A percentile compares a stretch with the other conserved stretches of the same genome.
phyloP scores from a whole-genome alignment of 1,284 basidiomycete species.

The Apiotrichum sp. region DNA sequence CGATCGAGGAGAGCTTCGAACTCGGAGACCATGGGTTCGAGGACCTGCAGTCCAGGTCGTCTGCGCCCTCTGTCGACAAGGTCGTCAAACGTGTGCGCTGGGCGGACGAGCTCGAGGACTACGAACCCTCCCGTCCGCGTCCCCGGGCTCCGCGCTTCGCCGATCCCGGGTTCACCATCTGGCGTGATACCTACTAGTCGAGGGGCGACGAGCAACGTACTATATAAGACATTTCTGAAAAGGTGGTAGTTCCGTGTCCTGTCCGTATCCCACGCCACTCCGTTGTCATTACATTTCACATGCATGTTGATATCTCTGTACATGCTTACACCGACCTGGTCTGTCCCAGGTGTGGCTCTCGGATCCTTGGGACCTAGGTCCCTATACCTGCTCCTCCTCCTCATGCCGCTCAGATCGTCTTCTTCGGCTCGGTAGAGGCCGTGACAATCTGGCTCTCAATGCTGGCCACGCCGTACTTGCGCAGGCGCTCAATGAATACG shows the following conservation, averaged over 20 bases:
- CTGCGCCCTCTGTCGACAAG: no score
- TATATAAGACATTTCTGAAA: no score
- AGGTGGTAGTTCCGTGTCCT: no score
- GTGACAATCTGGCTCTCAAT: slow-evolving; percentile 22
- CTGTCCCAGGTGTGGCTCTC: not conserved
- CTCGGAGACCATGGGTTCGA: no score
- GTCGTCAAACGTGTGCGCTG: slow-evolving; percentile 14
- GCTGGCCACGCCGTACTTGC: slow-evolving; percentile 21
- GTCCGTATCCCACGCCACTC: no score
- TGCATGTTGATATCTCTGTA: not conserved
- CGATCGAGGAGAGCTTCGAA: no score
- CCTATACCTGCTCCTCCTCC: not conserved
- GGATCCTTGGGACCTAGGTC: not conserved
- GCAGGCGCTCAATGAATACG: slow-evolving; percentile 59
- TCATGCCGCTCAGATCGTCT: not conserved
- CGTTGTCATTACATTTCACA: not conserved
- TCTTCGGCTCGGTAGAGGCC: not conserved
- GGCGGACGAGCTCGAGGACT: not conserved
- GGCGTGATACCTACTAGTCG: slow-evolving; percentile 27
- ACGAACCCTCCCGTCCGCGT: no score
- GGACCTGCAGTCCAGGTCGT: no score
- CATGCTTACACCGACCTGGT: not conserved
- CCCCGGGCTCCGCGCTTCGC: not conserved
- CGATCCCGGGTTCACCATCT: slow-evolving; percentile 27
- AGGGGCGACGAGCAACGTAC: no score